Evolutionary conservation across 1,284 basidiomycete genomes (phyloP).

Genomic region (Rhodotorula sp.): DNA sequence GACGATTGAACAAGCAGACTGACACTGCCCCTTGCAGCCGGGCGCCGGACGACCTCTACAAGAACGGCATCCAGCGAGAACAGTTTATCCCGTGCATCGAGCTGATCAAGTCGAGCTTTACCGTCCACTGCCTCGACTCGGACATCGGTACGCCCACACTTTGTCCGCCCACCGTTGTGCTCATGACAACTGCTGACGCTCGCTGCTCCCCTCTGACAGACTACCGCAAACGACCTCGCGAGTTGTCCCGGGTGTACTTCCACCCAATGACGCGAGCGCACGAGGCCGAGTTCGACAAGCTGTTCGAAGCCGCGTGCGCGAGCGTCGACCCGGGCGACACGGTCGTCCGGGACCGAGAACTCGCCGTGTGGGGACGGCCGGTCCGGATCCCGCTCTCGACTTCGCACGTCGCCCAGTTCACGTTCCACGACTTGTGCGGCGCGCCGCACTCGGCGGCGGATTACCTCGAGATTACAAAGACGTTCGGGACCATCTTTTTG

Average conservation of each 20-base stretch:
- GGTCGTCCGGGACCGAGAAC: conserved; percentile 62
- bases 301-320: conserved; percentile 69
- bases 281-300: conserved; percentile 69
- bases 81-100: conserved; percentile 96
- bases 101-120: conserved; percentile 79
- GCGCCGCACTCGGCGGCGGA: conserved; percentile 88
- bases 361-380: conserved; percentile 85
- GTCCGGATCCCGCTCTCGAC: conserved; percentile 77
- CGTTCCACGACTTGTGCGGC: conserved; percentile 84
- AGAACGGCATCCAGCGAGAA: conserved; percentile 97
- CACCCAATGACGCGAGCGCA: conserved; percentile 70
- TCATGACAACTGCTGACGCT: conserved; percentile 29
- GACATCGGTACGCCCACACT: conserved; percentile 66
- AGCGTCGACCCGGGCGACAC: conserved; percentile 57
- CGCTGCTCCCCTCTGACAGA: conserved; percentile 55
- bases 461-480: conserved; percentile 88
- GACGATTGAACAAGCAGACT: too few relatives aligned
- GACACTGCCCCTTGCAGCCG: conserved; percentile 59
- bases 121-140: conserved; percentile 88
- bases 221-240: conserved; percentile 85
- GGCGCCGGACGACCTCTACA: conserved; percentile 94
- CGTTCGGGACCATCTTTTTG: conserved; percentile 84
- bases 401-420: conserved; percentile 73
- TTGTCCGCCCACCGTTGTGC: not conserved
- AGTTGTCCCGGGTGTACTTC: conserved; percentile 88